Evolutionary conservation across 2,329 filamentous ascomycete genomes (phyloP), one percentile per base, ranked within the genome.

Genomic region (Periglandula ipomoeae): DNA sequence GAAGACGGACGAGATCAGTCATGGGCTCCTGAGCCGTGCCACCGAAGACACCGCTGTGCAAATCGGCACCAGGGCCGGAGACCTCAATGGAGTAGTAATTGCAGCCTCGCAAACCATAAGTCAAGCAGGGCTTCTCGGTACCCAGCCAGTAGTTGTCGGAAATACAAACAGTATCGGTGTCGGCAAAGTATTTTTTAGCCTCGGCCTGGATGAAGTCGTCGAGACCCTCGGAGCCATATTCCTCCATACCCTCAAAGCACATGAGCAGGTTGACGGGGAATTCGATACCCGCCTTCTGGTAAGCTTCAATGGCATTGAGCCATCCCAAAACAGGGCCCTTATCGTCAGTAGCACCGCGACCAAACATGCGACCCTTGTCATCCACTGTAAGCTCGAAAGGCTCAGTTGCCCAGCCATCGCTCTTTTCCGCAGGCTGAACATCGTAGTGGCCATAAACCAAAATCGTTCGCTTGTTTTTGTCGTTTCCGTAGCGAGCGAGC

Each of bases 201-300:
- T 98, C 93, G 42, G 80, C 84, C 57, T 86, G 78, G 70, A 98
- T 96, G 57, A 97, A 86, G 59, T 95, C 91, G 62, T 98, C 93
- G 48, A 98, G 78, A 34, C 93, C 93, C 66, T 97, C 91, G 0
- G 90, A 96, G 45, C 93, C 93, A 66, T 95, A 95, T 73, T 98
- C 93, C 72, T 98, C 93, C 93, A 98, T 98, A 44, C 93, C 93
- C 76, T 98, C 93, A 60, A 98, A 97, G 76, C 93, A 98, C 88
- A 96, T 97, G 55, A 98, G 81, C 56, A 98, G 77, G 73, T 98
- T 98, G 63, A 98, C 93, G 8, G 93, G 93, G 65, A 98, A 89
- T 46, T 96, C 91, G 41, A 97, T 75, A 50, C 88, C 88, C 32
- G 90, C 89, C 75, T 94, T 93, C 70, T 95, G 85, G 74, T 98